Evolutionary conservation across 2,329 filamentous ascomycete species (phyloP), one percentile per base, ranked within the genome.

Genomic region (Hypoxylon rubiginosum): DNA sequence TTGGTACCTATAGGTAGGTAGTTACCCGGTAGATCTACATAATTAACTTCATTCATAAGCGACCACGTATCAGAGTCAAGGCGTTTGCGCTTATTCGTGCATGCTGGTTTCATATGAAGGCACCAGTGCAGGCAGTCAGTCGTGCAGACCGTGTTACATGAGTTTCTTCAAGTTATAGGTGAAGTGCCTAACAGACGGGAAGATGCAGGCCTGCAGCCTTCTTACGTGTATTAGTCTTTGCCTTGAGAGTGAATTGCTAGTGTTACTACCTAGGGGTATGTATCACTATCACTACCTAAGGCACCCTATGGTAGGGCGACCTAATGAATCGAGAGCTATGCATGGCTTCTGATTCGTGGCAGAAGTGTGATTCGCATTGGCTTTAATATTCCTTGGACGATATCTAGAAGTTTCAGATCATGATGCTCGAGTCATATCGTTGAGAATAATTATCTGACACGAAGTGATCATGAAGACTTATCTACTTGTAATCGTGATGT

Each of bases 11-110:
- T n/a, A n/a, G n/a, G n/a, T n/a, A 52, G 28, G 10, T 24, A 45
- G 24, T 1, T 15, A 17, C 32, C 9, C 15, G 41, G 17, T 24
- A 17, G 26, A 82, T 21, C 21, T n/a, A n/a, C n/a, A n/a, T 26
- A 59, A 46, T 21, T 57, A 36, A 8, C 41, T 30, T 15, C 43
- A n/a, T 19, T 15, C 26, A 46, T 53, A n/a, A n/a, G 45, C 45
- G 11, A 28, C 19, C 19, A 32, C 21, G n/a, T n/a, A 24, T 36
- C 1, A 28, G 17, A 13, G 17, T 13, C 19, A 15, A 15, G 17
- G 49, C 30, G 15, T 34, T 52, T 36, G 30, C 15, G 30, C 30
- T 13, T 36, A 17, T 21, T 43, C 13, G 7, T 50, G 4, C 13
- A 7, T 32, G 15, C 26, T 15, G 6, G 49, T 21, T 36, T 52